Base-by-base conservation (phyloP, 306 rosid genomes). In the Ormosia semicastrata region DNA sequence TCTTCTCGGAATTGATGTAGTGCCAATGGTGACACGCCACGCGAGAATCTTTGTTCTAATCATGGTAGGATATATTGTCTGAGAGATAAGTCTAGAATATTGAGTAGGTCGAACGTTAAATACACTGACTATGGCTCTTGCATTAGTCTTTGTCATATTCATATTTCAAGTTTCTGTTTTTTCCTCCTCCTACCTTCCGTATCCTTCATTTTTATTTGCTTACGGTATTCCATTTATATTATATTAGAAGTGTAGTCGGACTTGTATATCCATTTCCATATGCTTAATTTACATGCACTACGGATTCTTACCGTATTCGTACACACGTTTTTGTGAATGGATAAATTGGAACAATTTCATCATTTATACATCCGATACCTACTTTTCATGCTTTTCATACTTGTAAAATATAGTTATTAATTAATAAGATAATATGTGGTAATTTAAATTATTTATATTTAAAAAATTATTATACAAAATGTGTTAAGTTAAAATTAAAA, bases 1-100 rank as follows among this genome's bases (percentile, higher is more conserved):
- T 91, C 86, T 86, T 88, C 81, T 64, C 0, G 82, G 70, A 86
- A 89, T n/a, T n/a, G 86, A 88, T 91, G 86, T 44, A 83, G 37
- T 1, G 18, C 50, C 86, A 83, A 62, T 78, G 78, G 52, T 18
- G 65, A 59, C 47, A 36, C 59, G 85, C 79, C 91, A 78, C 76
- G 75, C 36, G 80, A 78, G 77, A 85, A 85, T 85, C 65, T 79
- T 71, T 72, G 85, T 77, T 50, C 40, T 84, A 78, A 71, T 84
- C 66, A 76, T 58, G 76, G 79, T 44, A 64, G 67, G 81, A 86
- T 84, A 89, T 72, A 67, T 72, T 84, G 85, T 81, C 88, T 50
- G 74, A 73, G 80, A 77, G 56, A 81, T 78, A 79, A 73, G 76
- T 65, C 3, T 73, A 85, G 86, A 91, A 85, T 86, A 89, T 81